phyloP scores from a whole-genome alignment of 2,329 filamentous ascomycete species.

The Xylariales sp. region DNA sequence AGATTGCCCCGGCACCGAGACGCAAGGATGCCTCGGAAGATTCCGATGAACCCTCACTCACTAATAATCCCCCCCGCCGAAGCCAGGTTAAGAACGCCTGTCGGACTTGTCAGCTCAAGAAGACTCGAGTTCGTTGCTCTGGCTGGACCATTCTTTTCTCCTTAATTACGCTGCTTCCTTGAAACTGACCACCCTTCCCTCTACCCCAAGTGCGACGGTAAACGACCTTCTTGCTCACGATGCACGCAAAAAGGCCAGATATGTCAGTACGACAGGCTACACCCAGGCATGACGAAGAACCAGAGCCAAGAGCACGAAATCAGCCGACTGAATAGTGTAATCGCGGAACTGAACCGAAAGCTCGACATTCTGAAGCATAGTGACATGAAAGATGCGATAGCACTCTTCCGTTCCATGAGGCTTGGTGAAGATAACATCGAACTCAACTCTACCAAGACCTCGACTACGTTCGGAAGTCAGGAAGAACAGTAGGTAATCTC shows the following conservation, averaged over 20 bases:
- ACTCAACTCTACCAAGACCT: no score
- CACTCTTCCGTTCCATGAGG: not conserved
- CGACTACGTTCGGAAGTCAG: no score
- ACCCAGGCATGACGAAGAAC: slow-evolving; percentile 4
- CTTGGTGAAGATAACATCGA: not conserved
- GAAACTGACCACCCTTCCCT: not conserved
- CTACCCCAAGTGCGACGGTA: slow-evolving; percentile 2
- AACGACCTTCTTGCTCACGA: slow-evolving; percentile 3
- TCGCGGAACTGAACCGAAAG: not conserved
- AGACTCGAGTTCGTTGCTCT: slow-evolving; percentile 4
- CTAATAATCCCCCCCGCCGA: no score
- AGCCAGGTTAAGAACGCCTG: slow-evolving; percentile 5
- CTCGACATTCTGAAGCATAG: not conserved
- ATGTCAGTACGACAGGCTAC: slow-evolving; percentile 1
- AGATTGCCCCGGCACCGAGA: no score
- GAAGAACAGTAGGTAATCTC: no score
- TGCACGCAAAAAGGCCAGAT: not conserved
- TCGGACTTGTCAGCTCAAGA: slow-evolving; percentile 2
- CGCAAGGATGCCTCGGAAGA: no score
- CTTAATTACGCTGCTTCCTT: no score
- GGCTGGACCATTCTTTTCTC: no score
- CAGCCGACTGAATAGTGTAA: not conserved
- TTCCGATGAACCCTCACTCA: no score
- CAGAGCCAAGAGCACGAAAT: slow-evolving; percentile 4
- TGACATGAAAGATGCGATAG: not conserved